phyloP scores from a whole-genome alignment of 2,329 filamentous ascomycete species.

The Hymenoscyphus repandus region DNA sequence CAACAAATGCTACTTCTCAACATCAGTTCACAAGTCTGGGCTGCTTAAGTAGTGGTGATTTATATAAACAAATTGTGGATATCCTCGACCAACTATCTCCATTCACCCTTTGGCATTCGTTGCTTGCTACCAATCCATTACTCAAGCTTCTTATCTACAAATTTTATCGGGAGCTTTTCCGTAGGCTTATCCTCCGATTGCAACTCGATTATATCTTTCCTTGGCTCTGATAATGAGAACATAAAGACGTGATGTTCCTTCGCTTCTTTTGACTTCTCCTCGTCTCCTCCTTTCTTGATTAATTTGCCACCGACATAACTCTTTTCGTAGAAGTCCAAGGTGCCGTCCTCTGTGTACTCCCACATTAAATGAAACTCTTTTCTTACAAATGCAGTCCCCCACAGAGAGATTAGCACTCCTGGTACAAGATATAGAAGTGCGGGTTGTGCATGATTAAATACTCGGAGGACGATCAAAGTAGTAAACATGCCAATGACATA shows the following conservation, averaged over 20 bases:
- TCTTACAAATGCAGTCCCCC: constrained; percentile 64
- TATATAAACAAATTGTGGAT: no score
- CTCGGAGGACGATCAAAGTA: constrained; percentile 71
- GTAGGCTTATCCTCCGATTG: no score
- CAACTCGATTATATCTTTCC: neutral
- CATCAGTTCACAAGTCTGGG: no score
- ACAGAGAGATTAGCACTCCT: constrained; percentile 69
- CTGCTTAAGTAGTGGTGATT: no score
- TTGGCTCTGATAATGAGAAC: constrained; percentile 26
- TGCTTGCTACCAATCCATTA: no score
- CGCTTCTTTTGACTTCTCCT: constrained; percentile 3
- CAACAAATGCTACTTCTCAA: no score
- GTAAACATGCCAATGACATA: constrained; percentile 73
- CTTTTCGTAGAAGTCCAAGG: constrained; percentile 37
- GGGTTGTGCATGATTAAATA: constrained; percentile 79
- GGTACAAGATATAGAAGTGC: constrained; percentile 91
- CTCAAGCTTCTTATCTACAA: no score
- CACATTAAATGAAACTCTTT: constrained; percentile 75
- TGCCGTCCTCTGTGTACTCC: constrained; percentile 72
- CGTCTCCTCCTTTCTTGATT: constrained; percentile 2
- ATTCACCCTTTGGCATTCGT: no score
- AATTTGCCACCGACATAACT: constrained; percentile 10
- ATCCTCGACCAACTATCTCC: no score
- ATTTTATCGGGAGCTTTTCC: no score
- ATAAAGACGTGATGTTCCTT: constrained; percentile 24